Conservation (phyloP, 805 yeast species). For the Myxozyma sirexii region DNA sequence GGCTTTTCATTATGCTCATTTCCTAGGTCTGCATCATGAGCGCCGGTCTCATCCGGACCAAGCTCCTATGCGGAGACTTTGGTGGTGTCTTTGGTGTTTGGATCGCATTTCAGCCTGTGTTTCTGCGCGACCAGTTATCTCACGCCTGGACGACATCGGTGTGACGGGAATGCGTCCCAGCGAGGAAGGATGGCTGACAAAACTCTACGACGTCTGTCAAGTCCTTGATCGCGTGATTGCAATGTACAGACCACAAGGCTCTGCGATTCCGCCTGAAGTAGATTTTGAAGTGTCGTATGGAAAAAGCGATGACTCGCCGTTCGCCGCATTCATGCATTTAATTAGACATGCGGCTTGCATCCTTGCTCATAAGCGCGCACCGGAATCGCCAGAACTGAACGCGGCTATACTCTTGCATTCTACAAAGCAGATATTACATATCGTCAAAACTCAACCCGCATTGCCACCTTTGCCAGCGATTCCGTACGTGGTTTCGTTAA, state of each 20-base stretch:
- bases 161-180: slow-evolving; percentile 38
- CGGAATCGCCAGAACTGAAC: slow-evolving; percentile 31
- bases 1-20: slow-evolving; percentile 47
- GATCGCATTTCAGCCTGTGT: slow-evolving; percentile 47
- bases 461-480: slow-evolving; percentile 43
- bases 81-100: slow-evolving; percentile 49
- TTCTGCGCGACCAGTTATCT: slow-evolving; percentile 47
- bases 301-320: slow-evolving; percentile 37
- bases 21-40: slow-evolving; percentile 48
- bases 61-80: slow-evolving; percentile 40
- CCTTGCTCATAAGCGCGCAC: slow-evolving; percentile 42
- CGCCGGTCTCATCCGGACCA: slow-evolving; percentile 42
- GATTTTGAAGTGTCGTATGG: slow-evolving; percentile 36
- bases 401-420: slow-evolving; percentile 36
- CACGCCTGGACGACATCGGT: slow-evolving; percentile 48
- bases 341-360: slow-evolving; percentile 41
- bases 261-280: slow-evolving; percentile 37
- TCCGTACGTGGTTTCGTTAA: slow-evolving; percentile 44
- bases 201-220: slow-evolving; percentile 42
- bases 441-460: slow-evolving; percentile 34
- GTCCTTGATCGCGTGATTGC: slow-evolving; percentile 46
- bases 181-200: slow-evolving; percentile 41
- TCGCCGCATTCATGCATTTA: slow-evolving; percentile 38
- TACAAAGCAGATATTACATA: slow-evolving; percentile 39
- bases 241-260: slow-evolving; percentile 45